These are phyloP conservation scores for Penicillium canariense DNA, from an alignment of 495 filamentous ascomycete genomes.

Conservation along the genomic window DNA sequence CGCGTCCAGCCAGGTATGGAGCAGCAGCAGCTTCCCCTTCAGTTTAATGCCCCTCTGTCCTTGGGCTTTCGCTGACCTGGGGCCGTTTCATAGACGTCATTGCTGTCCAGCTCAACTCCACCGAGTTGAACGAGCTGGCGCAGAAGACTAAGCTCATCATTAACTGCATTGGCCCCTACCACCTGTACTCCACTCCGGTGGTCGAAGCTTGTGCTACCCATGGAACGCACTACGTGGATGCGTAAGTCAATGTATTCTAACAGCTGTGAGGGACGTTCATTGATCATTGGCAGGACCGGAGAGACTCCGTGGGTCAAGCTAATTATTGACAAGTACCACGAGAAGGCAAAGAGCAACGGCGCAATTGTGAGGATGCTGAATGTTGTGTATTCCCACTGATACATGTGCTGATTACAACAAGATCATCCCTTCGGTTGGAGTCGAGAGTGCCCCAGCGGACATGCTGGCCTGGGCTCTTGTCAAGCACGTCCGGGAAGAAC, in stretches of 20 bases:
- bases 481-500: constrained; percentile 57
- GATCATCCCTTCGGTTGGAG: constrained; percentile 81
- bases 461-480: constrained; percentile 71
- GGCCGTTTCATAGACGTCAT: constrained; percentile 35
- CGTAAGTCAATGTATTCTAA: constrained; percentile 31
- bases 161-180: constrained; percentile 83
- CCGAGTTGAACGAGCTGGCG: constrained; percentile 63
- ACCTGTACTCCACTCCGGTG: constrained; percentile 71
- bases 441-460: constrained; percentile 86
- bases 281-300: constrained; percentile 56
- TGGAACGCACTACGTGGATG: constrained; percentile 91
- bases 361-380: constrained; percentile 56
- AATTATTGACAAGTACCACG: constrained; percentile 80
- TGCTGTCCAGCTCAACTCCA: constrained; percentile 59
- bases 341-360: constrained; percentile 67
- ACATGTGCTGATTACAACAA: constrained; percentile 29
- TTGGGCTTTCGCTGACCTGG: constrained; percentile 6
- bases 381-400: neutral
- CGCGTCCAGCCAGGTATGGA: constrained; percentile 62
- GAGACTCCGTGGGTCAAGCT: constrained; percentile 77
- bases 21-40: neutral
- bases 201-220: constrained; percentile 84
- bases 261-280: neutral
- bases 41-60: neutral
- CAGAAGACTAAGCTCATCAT: constrained; percentile 76